Base-by-base conservation (phyloP, 2,329 filamentous ascomycete genomes). In the Drechslerella stenobrocha region DNA sequence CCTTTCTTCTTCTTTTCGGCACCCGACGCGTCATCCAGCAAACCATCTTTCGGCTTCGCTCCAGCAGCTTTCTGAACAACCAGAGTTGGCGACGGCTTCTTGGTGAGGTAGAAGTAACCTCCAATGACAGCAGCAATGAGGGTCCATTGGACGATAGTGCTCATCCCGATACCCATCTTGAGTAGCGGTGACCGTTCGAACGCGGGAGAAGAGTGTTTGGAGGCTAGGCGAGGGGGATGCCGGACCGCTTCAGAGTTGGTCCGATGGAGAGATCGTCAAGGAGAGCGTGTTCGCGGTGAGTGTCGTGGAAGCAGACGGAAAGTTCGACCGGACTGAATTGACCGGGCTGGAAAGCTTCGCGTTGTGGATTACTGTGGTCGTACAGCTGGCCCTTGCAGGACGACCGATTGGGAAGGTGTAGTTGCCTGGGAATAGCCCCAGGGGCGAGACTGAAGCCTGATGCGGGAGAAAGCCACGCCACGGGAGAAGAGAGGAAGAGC, bases 131-230 rank as follows among this genome's bases (percentile, higher is more conserved):
- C 30, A 30, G 56, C 9, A 23, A 69, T 60, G 40, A 59, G 46
- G 4, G 44, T 48, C 55, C 57, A 69, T 55, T 69, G 63, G 50
- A 53, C 42, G 45, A 69, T 56, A n/a, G 63, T 69, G 20, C 57
- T 60, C 55, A 61, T 69, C 26, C 63, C 57, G 51, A 69, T 52
- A 37, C 61, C 55, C 63, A 69, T 69, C 9, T 61, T 69, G 34
- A 22, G 20, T n/a, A n/a, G n/a, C n/a, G 15, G 30, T 30, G 11
- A 20, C 37, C 15, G 7, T 34, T 28, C 4, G 22, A 45, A 6
- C 9, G 9, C 3, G 24, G 22, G 42, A 23, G 13, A 46, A 18
- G 24, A 2, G 3, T 11, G 13, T 3, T 9, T 4, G 3, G 13
- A 28, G 8, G 42, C 9, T 28, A n/a, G n/a, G n/a, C n/a, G 8